Percentiles rank a stretch among this genome's conserved stretches.
Conservation (phyloP, 2,329 filamentous ascomycete species). For the Stagonosporopsis cucurbitacearum region DNA sequence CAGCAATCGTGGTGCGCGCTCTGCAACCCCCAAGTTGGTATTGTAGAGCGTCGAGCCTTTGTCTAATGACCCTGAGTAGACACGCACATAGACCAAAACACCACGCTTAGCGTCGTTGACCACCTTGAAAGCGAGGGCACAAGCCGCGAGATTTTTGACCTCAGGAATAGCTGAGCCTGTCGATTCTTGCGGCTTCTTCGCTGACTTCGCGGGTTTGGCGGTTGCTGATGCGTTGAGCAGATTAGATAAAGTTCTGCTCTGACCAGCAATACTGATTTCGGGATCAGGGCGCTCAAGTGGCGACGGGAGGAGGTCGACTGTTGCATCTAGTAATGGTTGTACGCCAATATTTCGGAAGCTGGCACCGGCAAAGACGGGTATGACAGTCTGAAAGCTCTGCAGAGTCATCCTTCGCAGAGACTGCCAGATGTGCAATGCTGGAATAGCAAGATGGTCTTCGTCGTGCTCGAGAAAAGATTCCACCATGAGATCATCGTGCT, state of each 20-base stretch:
- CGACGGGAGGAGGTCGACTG: slow-evolving; percentile 85
- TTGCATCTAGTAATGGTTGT: slow-evolving; percentile 86
- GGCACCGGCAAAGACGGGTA: slow-evolving; percentile 88
- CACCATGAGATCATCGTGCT: slow-evolving; percentile 85
- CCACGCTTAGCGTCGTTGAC: slow-evolving; percentile 86
- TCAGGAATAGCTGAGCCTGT: slow-evolving; percentile 33
- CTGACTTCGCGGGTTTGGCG: slow-evolving; percentile 19
- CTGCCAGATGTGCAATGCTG: slow-evolving; percentile 69
- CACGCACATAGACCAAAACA: slow-evolving; percentile 87
- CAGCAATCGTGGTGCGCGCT: slow-evolving; percentile 79
- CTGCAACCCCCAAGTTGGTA: slow-evolving; percentile 79
- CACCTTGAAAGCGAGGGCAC: slow-evolving; percentile 86
- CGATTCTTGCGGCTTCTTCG: slow-evolving; percentile 25
- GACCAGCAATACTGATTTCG: slow-evolving; percentile 71
- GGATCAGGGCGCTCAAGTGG: slow-evolving; percentile 81
- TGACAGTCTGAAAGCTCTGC: slow-evolving; percentile 71
- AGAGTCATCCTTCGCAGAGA: slow-evolving; percentile 77
- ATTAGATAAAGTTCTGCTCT: slow-evolving; percentile 60
- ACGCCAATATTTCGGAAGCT: slow-evolving; percentile 95
- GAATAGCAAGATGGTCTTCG: slow-evolving; percentile 73
- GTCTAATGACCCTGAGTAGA: slow-evolving; percentile 83
- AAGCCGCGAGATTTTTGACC: slow-evolving; percentile 70
- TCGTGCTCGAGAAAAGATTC: slow-evolving; percentile 82
- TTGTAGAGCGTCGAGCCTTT: slow-evolving; percentile 83
- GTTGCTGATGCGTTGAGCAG: slow-evolving; percentile 49